A percentile compares a stretch with the other conserved stretches of the same genome.
These are phyloP conservation scores for Eucalyptus regnans DNA, from an alignment of 345 rosid genomes.

Conservation along the genomic window DNA sequence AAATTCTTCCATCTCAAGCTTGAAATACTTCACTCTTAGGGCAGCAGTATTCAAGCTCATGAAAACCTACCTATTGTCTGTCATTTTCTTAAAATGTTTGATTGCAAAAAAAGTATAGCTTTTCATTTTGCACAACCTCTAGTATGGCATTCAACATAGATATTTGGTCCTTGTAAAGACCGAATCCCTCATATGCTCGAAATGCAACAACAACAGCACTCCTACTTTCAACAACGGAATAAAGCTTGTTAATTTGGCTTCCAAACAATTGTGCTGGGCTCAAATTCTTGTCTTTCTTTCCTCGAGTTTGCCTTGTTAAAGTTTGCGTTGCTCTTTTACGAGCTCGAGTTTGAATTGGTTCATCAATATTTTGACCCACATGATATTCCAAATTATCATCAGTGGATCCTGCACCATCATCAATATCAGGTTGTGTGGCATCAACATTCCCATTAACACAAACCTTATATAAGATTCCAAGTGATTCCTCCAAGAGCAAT, in stretches of 20 bases:
- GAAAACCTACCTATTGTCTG: rapidly evolving
- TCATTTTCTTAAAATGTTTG: background rate
- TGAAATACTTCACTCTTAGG: background rate
- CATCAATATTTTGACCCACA: background rate
- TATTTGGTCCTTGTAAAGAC: rapidly evolving
- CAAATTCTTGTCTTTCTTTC: no score
- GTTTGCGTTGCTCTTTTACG: rapidly evolving
- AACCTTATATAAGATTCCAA: rapidly evolving
- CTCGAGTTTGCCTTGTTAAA: rapidly evolving
- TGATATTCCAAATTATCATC: background rate
- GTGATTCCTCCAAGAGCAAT: rapidly evolving
- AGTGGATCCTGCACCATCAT: background rate
- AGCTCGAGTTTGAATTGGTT: rapidly evolving
- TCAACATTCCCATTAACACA: background rate
- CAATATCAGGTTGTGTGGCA: background rate
- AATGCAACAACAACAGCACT: rapidly evolving
- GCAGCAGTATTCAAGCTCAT: background rate
- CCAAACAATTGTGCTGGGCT: rapidly evolving
- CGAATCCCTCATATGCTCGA: background rate
- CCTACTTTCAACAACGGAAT: rapidly evolving
- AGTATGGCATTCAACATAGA: rapidly evolving
- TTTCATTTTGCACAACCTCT: rapidly evolving
- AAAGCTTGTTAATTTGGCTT: background rate
- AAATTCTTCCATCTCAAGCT: background rate
- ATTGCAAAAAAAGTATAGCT: background rate